These are phyloP conservation scores for Blastosporella zonata DNA, from an alignment of 1,284 basidiomycete species.

Conservation along the genomic window DNA sequence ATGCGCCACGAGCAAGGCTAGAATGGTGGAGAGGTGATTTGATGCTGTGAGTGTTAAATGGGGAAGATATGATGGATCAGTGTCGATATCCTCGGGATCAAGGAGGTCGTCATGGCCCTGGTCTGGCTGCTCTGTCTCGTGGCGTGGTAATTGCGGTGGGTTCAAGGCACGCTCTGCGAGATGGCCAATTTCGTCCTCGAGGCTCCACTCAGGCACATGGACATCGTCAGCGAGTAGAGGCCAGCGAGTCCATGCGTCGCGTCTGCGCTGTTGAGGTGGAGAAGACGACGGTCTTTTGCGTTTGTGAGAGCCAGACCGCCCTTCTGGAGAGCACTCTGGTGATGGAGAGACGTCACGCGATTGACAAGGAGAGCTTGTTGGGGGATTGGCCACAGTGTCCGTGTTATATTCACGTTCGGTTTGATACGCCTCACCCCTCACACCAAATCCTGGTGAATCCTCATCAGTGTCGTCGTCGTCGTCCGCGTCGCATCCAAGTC, in stretches of 20 bases:
- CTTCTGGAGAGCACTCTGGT: neutral
- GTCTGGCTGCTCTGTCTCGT: slow-evolving; percentile 18
- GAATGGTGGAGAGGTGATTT: slow-evolving; percentile 39
- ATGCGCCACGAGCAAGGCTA: slow-evolving; percentile 44
- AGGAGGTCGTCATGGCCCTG: slow-evolving; percentile 24
- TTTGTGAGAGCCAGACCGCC: slow-evolving; percentile 11
- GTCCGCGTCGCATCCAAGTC: slow-evolving; percentile 28
- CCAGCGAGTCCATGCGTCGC: slow-evolving; percentile 64
- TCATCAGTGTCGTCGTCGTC: slow-evolving; percentile 11
- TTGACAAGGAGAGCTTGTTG: slow-evolving; percentile 6
- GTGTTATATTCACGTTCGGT: slow-evolving; percentile 10
- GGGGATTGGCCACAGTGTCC: slow-evolving; percentile 5
- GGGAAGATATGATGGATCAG: slow-evolving; percentile 24
- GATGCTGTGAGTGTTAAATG: slow-evolving; percentile 35
- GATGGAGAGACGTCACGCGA: slow-evolving; percentile 14
- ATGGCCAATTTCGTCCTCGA: slow-evolving; percentile 55
- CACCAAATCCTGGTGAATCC: slow-evolving; percentile 1
- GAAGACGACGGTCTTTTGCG: slow-evolving; percentile 14
- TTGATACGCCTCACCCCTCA: neutral
- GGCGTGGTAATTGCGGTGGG: slow-evolving; percentile 15
- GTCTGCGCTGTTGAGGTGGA: slow-evolving; percentile 22
- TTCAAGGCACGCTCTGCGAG: slow-evolving; percentile 34
- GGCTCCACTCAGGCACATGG: slow-evolving; percentile 53
- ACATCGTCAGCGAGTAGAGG: slow-evolving; percentile 58
- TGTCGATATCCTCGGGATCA: slow-evolving; percentile 18